Conservation (phyloP, 495 filamentous ascomycete genomes). For the Talaromyces thailandensis region DNA sequence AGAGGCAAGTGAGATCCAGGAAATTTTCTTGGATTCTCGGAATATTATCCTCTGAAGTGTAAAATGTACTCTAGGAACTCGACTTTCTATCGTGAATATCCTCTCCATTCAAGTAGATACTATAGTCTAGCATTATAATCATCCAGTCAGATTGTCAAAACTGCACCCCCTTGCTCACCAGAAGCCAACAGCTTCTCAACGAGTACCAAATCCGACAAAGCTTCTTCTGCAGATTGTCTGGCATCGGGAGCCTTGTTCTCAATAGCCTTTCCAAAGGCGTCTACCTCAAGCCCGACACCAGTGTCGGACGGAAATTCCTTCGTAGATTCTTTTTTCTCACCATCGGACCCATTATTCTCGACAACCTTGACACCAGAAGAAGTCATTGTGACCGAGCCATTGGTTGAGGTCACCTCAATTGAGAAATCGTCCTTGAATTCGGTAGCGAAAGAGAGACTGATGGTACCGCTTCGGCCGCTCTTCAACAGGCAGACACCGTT, state of each 20-base stretch:
- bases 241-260: conserved; percentile 36
- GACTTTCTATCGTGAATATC: neutral
- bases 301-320: conserved; percentile 37
- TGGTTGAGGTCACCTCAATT: neutral
- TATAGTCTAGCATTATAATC: neutral
- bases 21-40: neutral
- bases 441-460: conserved; percentile 49
- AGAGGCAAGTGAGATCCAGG: too few relatives aligned
- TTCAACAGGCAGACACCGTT: conserved; percentile 48
- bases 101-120: neutral
- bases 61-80: neutral
- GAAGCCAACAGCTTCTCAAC: conserved; percentile 57
- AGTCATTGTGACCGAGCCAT: conserved; percentile 32
- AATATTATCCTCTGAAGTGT: neutral
- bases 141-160: neutral
- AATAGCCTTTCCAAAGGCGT: conserved; percentile 54
- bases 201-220: conserved; percentile 61
- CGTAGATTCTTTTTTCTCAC: conserved; percentile 25
- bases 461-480: conserved; percentile 44
- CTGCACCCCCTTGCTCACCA: conserved; percentile 46
- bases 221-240: conserved; percentile 55
- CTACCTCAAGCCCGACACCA: conserved; percentile 59
- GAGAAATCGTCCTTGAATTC: conserved; percentile 26
- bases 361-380: conserved; percentile 46
- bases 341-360: conserved; percentile 11